Percentiles rank a stretch among this genome's conserved stretches.
phyloP scores from a whole-genome alignment of 75 land plant genomes.

The Pinus albicaulis region DNA sequence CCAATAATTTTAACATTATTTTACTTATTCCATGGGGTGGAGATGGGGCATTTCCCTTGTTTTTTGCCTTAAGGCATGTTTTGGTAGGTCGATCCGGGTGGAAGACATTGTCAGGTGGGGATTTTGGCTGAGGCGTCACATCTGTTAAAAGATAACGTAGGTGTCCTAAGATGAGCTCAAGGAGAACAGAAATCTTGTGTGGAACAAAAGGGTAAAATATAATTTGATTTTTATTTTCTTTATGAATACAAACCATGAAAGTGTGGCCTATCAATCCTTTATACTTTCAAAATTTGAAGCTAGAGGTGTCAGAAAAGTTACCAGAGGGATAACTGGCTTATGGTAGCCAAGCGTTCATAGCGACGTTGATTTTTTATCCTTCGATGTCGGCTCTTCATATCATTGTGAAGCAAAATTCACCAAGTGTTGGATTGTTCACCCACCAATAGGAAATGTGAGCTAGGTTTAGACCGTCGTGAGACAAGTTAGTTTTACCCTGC shows the following conservation, averaged over 20 bases:
- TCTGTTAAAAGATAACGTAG: slow-evolving; percentile 23
- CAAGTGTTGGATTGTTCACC: too few species aligned
- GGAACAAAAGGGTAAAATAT: slow-evolving; percentile 13
- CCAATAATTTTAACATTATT: background rate
- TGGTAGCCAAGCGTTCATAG: too few species aligned
- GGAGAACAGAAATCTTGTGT: slow-evolving; percentile 21
- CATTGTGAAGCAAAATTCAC: slow-evolving; percentile 24
- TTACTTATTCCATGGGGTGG: background rate
- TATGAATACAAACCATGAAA: slow-evolving; percentile 7
- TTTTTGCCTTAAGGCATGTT: background rate
- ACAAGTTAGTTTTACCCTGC: too few species aligned
- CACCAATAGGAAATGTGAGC: too few species aligned
- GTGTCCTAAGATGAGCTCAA: slow-evolving; percentile 26
- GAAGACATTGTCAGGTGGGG: slow-evolving; percentile 25
- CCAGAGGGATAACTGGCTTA: too few species aligned
- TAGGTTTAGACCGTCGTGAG: too few species aligned
- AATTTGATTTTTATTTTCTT: slow-evolving; percentile 11
- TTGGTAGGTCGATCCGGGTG: background rate
- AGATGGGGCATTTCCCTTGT: background rate
- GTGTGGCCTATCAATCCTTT: slow-evolving; percentile 5
- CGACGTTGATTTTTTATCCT: slow-evolving; percentile 16
- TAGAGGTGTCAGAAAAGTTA: too few species aligned
- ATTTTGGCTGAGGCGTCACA: slow-evolving; percentile 17
- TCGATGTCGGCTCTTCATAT: slow-evolving; percentile 38
- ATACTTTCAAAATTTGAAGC: background rate